phyloP scores from a whole-genome alignment of 805 yeast genomes.

The Ogataea pilisensis region DNA sequence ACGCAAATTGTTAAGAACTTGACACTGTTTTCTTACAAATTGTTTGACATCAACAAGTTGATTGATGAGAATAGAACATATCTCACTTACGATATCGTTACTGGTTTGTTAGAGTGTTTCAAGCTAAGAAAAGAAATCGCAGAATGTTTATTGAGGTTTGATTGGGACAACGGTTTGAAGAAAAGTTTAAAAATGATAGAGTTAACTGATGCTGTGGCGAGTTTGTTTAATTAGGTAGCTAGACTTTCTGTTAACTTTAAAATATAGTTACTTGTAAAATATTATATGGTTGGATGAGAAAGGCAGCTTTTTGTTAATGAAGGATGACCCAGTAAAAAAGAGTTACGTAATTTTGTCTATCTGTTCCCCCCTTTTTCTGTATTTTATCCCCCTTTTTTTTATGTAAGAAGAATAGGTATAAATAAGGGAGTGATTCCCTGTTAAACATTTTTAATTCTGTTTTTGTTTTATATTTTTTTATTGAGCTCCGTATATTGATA shows the following conservation, averaged over 20 bases:
- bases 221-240: slow-evolving; percentile 5
- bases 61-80: not conserved
- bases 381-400: not conserved
- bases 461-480: too few relatives aligned
- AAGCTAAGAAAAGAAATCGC: slow-evolving; percentile 14
- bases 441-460: too few relatives aligned
- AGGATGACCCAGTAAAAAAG: too few relatives aligned
- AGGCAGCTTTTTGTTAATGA: too few relatives aligned
- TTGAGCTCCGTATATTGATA: too few relatives aligned
- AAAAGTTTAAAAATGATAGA: slow-evolving; percentile 7
- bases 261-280: too few relatives aligned
- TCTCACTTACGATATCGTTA: slow-evolving; percentile 8
- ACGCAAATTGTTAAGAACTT: slow-evolving; percentile 20
- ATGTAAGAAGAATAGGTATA: not conserved
- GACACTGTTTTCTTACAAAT: slow-evolving; percentile 14
- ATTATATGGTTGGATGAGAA: too few relatives aligned
- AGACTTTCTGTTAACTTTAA: too few relatives aligned
- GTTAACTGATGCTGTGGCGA: slow-evolving; percentile 1
- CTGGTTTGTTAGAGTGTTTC: slow-evolving; percentile 12
- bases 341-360: not conserved
- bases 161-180: slow-evolving; percentile 10
- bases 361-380: not conserved
- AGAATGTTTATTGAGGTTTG: slow-evolving; percentile 1
- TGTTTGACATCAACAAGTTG: slow-evolving; percentile 9
- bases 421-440: not conserved